Percentiles rank a stretch among this genome's conserved stretches.
phyloP scores from a whole-genome alignment of 2,329 filamentous ascomycete genomes.

The Davidsoniella virescens region DNA sequence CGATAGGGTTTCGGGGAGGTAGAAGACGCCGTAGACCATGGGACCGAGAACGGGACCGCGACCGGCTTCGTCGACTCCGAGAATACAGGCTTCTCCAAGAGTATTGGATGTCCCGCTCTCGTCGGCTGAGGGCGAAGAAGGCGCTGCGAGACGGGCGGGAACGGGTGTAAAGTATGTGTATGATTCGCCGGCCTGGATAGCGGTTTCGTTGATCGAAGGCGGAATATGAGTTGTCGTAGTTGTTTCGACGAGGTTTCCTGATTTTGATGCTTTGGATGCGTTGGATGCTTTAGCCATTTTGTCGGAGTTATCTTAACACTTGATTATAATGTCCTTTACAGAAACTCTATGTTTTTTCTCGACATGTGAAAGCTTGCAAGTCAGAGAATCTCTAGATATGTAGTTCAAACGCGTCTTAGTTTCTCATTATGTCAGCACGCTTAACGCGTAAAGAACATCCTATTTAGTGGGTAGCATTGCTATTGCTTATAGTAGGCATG shows the following conservation, averaged over 20 bases:
- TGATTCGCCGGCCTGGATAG: slow-evolving; percentile 46
- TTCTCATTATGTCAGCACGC: too few species aligned
- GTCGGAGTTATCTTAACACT: too few species aligned
- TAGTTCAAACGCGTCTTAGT: too few species aligned
- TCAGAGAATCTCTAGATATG: too few species aligned
- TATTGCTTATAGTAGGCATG: too few species aligned
- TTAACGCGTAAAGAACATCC: too few species aligned
- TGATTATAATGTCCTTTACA: too few species aligned
- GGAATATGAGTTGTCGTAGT: slow-evolving; percentile 37
- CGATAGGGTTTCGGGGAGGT: slow-evolving; percentile 56
- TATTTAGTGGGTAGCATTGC: too few species aligned
- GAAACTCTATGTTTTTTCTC: too few species aligned
- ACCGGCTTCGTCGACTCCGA: slow-evolving; percentile 89
- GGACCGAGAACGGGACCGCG: slow-evolving; percentile 81
- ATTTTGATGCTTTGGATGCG: neutral
- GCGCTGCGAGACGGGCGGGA: slow-evolving; percentile 40
- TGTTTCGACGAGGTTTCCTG: neutral
- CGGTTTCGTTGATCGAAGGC: slow-evolving; percentile 45
- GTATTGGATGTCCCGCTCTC: slow-evolving; percentile 15
- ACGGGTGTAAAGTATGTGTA: slow-evolving; percentile 58
- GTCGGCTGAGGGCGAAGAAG: slow-evolving; percentile 16
- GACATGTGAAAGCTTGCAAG: too few species aligned
- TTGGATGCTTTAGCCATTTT: neutral
- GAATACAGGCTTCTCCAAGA: slow-evolving; percentile 41
- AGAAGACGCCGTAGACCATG: slow-evolving; percentile 57